phyloP scores from a whole-genome alignment of 768 basidiomycete species.

The Boletus sp. region DNA sequence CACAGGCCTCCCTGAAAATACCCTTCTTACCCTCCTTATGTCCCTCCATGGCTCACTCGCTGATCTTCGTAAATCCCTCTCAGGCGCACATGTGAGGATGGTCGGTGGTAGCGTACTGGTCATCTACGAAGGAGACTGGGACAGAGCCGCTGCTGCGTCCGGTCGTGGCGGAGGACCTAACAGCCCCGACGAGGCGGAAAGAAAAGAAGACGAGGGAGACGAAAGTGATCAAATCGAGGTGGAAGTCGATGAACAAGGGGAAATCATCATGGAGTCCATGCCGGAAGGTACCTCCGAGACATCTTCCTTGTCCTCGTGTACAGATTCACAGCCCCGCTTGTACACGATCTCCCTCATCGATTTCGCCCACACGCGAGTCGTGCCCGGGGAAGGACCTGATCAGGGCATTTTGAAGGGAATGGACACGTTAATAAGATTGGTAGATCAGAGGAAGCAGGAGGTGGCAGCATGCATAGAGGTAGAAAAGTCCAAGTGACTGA shows the following conservation, averaged over 20 bases:
- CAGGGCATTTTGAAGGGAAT: conserved; percentile 74
- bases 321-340: conserved; percentile 11
- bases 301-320: conserved; percentile 39
- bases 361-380: conserved; percentile 83
- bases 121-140: conserved; percentile 68
- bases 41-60: conserved; percentile 51
- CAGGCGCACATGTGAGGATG: conserved; percentile 68
- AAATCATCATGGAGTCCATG: conserved; percentile 21
- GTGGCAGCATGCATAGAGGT: conserved; percentile 24
- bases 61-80: conserved; percentile 50
- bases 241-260: conserved; percentile 31
- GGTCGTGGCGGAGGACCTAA: conserved; percentile 35
- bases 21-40: conserved; percentile 57
- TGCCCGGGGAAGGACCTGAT: conserved; percentile 74
- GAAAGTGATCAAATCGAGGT: conserved; percentile 41
- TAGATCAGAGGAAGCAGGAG: conserved; percentile 56
- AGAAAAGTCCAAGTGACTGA: background rate
- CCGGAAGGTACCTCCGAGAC: conserved; percentile 17
- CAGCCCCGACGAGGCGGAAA: conserved; percentile 19
- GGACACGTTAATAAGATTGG: conserved; percentile 56
- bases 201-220: conserved; percentile 36
- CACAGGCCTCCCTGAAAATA: conserved; percentile 53
- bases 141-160: conserved; percentile 34
- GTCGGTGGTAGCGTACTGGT: conserved; percentile 80
- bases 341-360: conserved; percentile 83